Evolutionary conservation across 2,329 filamentous ascomycete genomes (phyloP), one percentile per base, ranked within the genome.

Genomic region (Aureobasidium sp.): DNA sequence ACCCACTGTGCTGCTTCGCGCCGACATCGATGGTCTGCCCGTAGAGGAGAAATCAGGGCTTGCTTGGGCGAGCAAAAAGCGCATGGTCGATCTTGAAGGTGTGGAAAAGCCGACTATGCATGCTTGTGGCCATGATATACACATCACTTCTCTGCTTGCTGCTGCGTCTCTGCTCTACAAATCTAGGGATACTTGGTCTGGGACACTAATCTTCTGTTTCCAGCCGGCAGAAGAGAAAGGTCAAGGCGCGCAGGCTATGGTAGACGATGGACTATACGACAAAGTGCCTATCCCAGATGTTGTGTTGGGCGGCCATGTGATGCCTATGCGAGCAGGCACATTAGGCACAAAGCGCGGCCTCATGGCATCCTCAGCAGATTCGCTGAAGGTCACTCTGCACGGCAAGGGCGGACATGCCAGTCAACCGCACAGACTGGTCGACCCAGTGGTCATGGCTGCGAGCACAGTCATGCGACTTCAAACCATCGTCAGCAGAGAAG

Each of bases 181-280:
- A 0, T 69, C 73, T 0, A 75, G 71, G n/a, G 66, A 77, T 0
- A 36, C 64, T 0, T 90, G 87, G 86, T 75, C 70, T 10, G 87
- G 87, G 0, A 89, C 84, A 0, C 66, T 89, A 25, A 73, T 90
- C 5, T 70, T 86, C 7, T 71, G 84, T 3, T 90, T 89, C 69
- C 87, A 90, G 67, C 86, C 87, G 0, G 81, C 82, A 1, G 87
- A 89, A 69, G 87, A 90, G 70, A 77, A 81, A 1, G 84, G 81
- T 0, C 78, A 76, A 0, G 87, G 87, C 0, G 87, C 87, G 0
- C 79, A 80, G 70, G 74, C 83, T 29, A 87, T 86, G 84, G 75
- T 87, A 3, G 79, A 82, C 45, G 83, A 83, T 66, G 83, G 83
- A 0, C 66, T 86, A 37, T 86, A 84, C 65, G 72, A 79, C 8